phyloP scores from a whole-genome alignment of 208 protist species.

The Trypanosoma brucei region DNA sequence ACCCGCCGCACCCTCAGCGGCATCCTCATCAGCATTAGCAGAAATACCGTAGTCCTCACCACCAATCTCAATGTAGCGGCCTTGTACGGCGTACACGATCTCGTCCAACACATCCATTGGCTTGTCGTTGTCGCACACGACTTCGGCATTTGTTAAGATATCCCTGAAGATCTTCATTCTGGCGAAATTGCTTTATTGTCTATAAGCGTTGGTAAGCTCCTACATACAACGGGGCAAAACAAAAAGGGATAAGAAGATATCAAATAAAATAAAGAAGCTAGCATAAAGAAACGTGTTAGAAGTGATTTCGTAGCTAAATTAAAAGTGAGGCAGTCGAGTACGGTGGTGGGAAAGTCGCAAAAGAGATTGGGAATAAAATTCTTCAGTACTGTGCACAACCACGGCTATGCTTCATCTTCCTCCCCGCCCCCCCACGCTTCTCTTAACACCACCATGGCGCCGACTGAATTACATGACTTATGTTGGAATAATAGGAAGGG shows the following conservation, averaged over 20 bases:
- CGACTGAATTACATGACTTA: too few species aligned
- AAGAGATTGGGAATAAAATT: too few species aligned
- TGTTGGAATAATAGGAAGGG: too few species aligned
- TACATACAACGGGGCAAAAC: background rate
- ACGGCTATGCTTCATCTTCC: too few species aligned
- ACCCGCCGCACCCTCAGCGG: constrained; percentile 75
- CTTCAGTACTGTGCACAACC: too few species aligned
- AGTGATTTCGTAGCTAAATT: background rate
- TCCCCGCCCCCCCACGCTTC: too few species aligned
- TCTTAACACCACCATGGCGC: too few species aligned
- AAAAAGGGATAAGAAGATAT: constrained; percentile 1
- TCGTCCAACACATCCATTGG: constrained; percentile 73
- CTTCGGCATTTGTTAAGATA: constrained; percentile 84
- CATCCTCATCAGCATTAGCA: constrained; percentile 88
- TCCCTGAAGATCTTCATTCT: constrained; percentile 90
- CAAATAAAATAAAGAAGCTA: background rate
- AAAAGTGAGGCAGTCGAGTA: too few species aligned
- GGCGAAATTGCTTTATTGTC: background rate
- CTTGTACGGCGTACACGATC: constrained; percentile 77
- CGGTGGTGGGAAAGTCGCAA: too few species aligned
- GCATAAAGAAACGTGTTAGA: background rate
- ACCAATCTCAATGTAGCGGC: constrained; percentile 84
- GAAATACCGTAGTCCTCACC: constrained; percentile 90
- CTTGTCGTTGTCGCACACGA: constrained; percentile 88
- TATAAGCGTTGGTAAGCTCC: background rate